These are phyloP conservation scores for Hippophae gyantsensis DNA, from an alignment of 306 rosid genomes.

Conservation along the genomic window DNA sequence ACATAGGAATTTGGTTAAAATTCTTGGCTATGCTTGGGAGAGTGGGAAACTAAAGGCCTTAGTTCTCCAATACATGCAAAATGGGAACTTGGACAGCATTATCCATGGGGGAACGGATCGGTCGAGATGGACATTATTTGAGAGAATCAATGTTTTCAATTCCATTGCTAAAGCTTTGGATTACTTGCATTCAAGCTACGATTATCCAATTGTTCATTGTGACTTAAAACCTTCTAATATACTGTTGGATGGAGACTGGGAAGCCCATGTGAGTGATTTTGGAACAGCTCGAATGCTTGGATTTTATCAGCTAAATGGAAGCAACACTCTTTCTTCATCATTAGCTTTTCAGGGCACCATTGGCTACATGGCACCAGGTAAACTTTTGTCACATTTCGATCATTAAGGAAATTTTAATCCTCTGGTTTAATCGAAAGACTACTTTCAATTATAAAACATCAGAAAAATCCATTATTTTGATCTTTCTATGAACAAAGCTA, in stretches of 20 bases:
- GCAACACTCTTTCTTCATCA: slow-evolving; percentile 43
- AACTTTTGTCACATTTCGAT: background rate
- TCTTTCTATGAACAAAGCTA: background rate
- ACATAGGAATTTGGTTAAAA: slow-evolving; percentile 79
- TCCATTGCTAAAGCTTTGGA: slow-evolving; percentile 71
- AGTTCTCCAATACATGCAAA: slow-evolving; percentile 72
- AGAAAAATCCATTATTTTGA: slow-evolving; percentile 13
- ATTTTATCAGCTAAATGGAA: slow-evolving; percentile 52
- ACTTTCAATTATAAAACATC: slow-evolving; percentile 4
- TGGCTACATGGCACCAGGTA: slow-evolving; percentile 93
- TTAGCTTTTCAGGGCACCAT: slow-evolving; percentile 64
- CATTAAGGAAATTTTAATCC: too few species aligned
- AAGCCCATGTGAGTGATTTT: slow-evolving; percentile 85
- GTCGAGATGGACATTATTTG: slow-evolving; percentile 50
- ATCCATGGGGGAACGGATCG: slow-evolving; percentile 41
- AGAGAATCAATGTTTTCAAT: slow-evolving; percentile 39
- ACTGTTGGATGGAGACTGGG: slow-evolving; percentile 62
- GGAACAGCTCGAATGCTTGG: slow-evolving; percentile 86
- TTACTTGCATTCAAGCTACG: slow-evolving; percentile 71
- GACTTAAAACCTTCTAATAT: slow-evolving; percentile 86
- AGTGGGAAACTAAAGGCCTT: slow-evolving; percentile 67
- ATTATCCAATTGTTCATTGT: slow-evolving; percentile 69
- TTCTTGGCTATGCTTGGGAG: slow-evolving; percentile 86
- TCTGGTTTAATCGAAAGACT: too few species aligned
- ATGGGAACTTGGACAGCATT: slow-evolving; percentile 65